These are phyloP conservation scores for Aspergillus felis DNA, from an alignment of 2,329 filamentous ascomycete genomes.

Conservation along the genomic window DNA sequence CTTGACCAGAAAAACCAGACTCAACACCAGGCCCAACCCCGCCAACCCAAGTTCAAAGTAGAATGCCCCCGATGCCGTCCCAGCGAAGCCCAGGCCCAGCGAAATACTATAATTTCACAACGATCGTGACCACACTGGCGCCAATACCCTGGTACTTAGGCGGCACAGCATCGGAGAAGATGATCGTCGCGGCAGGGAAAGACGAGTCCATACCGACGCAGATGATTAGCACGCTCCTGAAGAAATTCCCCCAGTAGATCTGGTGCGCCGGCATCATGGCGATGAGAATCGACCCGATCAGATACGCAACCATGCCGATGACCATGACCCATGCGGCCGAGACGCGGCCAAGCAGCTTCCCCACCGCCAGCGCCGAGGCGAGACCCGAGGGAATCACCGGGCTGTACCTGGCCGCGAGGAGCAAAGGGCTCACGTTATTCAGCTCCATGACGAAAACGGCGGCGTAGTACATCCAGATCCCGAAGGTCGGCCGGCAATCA, in stretches of 20 bases:
- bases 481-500: constrained; percentile 32
- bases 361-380: constrained; percentile 7
- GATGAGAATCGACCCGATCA: constrained; percentile 8
- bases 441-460: constrained; percentile 5
- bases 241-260: constrained; percentile 11
- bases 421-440: not conserved
- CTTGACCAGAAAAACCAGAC: too few species aligned
- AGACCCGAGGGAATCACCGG: constrained; percentile 12
- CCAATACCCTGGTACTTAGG: constrained; percentile 11
- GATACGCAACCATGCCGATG: constrained; percentile 8
- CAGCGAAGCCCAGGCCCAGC: constrained; percentile 13
- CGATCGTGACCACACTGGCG: constrained; percentile 8
- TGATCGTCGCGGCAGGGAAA: constrained; percentile 12
- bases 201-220: constrained; percentile 10
- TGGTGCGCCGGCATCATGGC: constrained; percentile 5
- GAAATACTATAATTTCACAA: constrained; percentile 13
- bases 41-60: too few species aligned
- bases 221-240: constrained; percentile 1
- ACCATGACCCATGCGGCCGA: constrained; percentile 11
- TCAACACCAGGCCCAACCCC: too few species aligned
- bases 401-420: constrained; percentile 8
- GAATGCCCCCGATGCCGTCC: not conserved
- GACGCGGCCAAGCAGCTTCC: constrained; percentile 12
- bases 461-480: constrained; percentile 40
- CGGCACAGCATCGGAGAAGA: constrained; percentile 7